These are phyloP conservation scores for Erysimum cheiranthoides DNA, from an alignment of 345 rosid genomes.

Conservation along the genomic window DNA sequence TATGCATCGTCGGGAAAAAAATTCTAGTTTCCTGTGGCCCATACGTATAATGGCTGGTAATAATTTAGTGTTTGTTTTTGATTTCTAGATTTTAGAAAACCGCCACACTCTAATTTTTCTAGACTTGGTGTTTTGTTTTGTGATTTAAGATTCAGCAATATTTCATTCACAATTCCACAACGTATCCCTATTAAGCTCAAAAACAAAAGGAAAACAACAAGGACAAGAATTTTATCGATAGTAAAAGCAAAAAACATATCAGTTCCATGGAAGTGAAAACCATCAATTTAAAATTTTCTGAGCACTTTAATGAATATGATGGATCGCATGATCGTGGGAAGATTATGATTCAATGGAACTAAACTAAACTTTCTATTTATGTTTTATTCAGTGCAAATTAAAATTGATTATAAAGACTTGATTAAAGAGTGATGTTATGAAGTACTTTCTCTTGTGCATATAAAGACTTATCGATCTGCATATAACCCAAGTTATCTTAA, in stretches of 20 bases:
- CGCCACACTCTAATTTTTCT: constrained; percentile 2
- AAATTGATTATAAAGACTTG: too few relatives aligned
- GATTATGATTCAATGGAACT: background rate
- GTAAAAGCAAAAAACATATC: background rate
- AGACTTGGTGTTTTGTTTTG: background rate
- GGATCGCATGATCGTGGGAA: background rate
- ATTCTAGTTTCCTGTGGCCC: background rate
- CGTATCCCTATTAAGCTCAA: background rate
- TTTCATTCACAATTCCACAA: background rate
- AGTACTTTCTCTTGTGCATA: too few relatives aligned
- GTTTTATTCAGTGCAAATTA: too few relatives aligned
- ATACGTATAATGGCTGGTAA: background rate
- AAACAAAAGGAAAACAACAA: constrained; percentile 12
- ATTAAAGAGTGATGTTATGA: too few relatives aligned
- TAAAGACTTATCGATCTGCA: too few relatives aligned
- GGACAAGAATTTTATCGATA: background rate
- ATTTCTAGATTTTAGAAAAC: background rate
- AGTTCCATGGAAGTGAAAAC: background rate
- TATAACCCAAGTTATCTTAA: too few relatives aligned
- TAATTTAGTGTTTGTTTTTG: background rate
- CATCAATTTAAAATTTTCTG: background rate
- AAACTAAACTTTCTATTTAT: too few relatives aligned
- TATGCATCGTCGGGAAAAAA: background rate
- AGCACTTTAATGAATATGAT: background rate
- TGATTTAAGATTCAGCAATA: background rate